These are phyloP conservation scores for Leccinum pachyderme DNA, from an alignment of 1,284 basidiomycete genomes.

Conservation along the genomic window DNA sequence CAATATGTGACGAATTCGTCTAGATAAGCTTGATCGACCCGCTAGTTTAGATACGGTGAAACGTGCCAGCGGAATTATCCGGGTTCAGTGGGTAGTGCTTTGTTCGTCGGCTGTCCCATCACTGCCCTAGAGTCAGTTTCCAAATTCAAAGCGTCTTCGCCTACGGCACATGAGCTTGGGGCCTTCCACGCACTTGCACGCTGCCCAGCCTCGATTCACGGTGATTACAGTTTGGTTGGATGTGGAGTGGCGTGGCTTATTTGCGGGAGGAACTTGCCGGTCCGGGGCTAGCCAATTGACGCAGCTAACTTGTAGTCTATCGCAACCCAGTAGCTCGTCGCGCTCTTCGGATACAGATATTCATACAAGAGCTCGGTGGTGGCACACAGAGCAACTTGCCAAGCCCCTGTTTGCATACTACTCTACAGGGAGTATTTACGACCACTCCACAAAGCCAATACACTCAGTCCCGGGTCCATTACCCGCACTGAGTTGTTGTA, in stretches of 20 bases:
- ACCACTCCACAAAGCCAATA: not conserved
- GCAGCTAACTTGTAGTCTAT: not conserved
- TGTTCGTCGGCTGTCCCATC: slow-evolving; percentile 6
- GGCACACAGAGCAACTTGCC: not conserved
- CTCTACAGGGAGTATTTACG: not conserved
- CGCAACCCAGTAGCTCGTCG: not conserved
- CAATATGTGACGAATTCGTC: not conserved
- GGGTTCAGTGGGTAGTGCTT: slow-evolving; percentile 6
- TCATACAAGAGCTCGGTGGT: too few relatives aligned
- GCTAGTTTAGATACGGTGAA: slow-evolving; percentile 7
- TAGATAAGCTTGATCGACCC: slow-evolving; percentile 9
- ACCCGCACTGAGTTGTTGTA: not conserved
- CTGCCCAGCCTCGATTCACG: slow-evolving; percentile 6
- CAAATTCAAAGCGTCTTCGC: not conserved
- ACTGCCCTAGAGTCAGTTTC: not conserved
- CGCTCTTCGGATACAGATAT: not conserved
- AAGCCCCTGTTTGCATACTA: not conserved
- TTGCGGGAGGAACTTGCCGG: not conserved
- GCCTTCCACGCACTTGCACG: not conserved
- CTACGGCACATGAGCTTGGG: not conserved
- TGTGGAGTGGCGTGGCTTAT: not conserved
- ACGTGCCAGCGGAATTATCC: slow-evolving; percentile 20
- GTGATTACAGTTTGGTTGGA: slow-evolving; percentile 19
- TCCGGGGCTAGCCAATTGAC: not conserved
- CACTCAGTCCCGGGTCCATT: not conserved